Evolutionary conservation across 139 green algal species (phyloP).

Genomic region (Astrephomene gubernaculifera): DNA sequence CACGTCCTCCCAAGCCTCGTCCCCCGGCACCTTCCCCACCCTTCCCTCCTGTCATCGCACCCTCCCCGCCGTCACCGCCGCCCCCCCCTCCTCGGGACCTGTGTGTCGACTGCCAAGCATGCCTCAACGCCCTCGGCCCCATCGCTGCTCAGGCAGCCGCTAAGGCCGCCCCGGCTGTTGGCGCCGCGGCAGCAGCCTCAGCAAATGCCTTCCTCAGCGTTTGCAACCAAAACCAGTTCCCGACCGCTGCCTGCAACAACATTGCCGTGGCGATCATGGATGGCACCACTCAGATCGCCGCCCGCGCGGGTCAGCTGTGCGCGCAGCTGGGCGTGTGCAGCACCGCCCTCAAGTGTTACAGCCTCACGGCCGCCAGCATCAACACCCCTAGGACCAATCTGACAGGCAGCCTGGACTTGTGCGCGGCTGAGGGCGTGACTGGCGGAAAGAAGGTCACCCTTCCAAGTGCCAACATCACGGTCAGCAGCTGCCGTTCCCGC

Average conservation of each 20-base stretch:
- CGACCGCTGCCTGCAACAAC: neutral
- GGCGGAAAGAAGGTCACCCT: neutral
- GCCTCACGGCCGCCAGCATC: neutral
- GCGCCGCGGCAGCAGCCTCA: neutral
- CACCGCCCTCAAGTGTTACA: neutral
- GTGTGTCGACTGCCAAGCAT: neutral
- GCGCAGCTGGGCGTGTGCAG: neutral
- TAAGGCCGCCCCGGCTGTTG: neutral
- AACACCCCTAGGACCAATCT: neutral
- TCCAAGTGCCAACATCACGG: neutral
- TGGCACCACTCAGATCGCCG: neutral
- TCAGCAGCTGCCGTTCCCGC: neutral
- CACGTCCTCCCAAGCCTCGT: neutral
- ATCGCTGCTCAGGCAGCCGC: too few relatives aligned
- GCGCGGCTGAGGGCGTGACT: neutral
- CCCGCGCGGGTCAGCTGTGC: neutral
- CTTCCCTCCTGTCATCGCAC: neutral
- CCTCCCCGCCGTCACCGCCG: neutral
- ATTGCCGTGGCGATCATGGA: neutral
- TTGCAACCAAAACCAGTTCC: neutral
- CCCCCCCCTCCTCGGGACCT: neutral
- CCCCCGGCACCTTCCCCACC: neutral
- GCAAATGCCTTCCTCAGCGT: neutral
- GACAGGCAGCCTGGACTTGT: neutral
- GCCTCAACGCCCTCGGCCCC: neutral